Base-by-base conservation (phyloP, 2,329 filamentous ascomycete species). In the Penicillium sp. region DNA sequence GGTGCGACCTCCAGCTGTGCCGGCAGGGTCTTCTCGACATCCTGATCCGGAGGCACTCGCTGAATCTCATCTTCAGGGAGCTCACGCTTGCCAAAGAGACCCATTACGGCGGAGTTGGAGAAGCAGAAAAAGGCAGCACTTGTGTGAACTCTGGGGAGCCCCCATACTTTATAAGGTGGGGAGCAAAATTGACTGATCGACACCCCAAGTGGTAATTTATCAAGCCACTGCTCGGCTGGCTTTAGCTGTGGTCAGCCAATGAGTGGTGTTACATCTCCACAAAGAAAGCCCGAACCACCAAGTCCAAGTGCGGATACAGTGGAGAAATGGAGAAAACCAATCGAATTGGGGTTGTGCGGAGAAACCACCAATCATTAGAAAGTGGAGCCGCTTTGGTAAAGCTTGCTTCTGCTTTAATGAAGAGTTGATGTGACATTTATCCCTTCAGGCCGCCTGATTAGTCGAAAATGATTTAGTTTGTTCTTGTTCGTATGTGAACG, bases 11-110 rank as follows among this genome's bases (percentile, higher is more conserved):
- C 67, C 8, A 66, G 46, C 24, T 69, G 64, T 10, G 56, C 57
- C 3, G 65, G 58, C 3, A 62, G 31, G 24, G 65, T 57, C 50
- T 73, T 74, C 26, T 74, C 71, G 9, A 67, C 54, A 59, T 73
- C 69, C 29, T 49, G 47, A 14, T 61, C 39, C 13, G 53, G 49
- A 1, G 65, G 57, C 10, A 64, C 63, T 27, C 57, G 42, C 39
- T 66, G 56, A 16, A 69, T 68, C 24, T 58, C 57, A 56, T 70
- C 67, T 31, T 65, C 61, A 11, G 55, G 44, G 19, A 37, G 31
- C 1, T 63, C 55, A 14, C 53, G 54, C 45, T 64, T 68, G n/a
- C 57, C 52, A 42, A 63, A 63, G 49, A 62, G 66, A 24, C 62
- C 61, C 67, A 70, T 47, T 9, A 21, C 46, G 43, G 42, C 24